Evolutionary conservation across 805 yeast genomes (phyloP), one percentile per base, ranked within the genome.

Genomic region (Komagataella mondaviorum): DNA sequence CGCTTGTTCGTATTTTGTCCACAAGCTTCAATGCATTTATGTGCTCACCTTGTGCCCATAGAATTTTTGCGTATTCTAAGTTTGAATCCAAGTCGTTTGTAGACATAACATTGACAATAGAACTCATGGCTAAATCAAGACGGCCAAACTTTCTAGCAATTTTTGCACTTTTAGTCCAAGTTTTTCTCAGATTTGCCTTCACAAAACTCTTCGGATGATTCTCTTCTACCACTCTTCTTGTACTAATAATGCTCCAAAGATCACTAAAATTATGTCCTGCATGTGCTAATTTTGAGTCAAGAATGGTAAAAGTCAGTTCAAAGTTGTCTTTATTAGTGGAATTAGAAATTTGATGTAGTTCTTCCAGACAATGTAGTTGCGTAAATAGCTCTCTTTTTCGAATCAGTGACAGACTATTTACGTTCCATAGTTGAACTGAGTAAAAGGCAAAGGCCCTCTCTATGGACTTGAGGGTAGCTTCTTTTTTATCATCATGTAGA

Each of bases 41-140:
- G 54, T 80, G 87, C 55, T 88, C 95, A 1, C 95, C 96, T 60
- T 86, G 88, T 3, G 81, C 83, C 97, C 98, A 91, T 45, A 88
- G 65, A 6, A 93, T 71, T 52, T 85, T 81, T 0, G 96, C 83
- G 63, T 85, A 83, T 61, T 89, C 96, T 45, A 85, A 65, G 53
- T 82, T 83, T 6, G 85, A 82, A 22, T 70, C 69, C 6, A 65
- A 60, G 24, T 70, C 66, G 8, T 69, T 71, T 14, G 67, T 60
- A 2, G 70, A 66, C 65, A 78, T 68, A 1, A 88, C 88, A 58
- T 79, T 72, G 60, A 85, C 75, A 20, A 85, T 76, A 6, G 82
- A 73, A 18, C 81, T 75, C 2, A 88, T 80, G 0, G 96, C 84
- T 44, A 88, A 71, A 58, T 87, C 93, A 2, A 83, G 67, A 53